Evolutionary conservation across 2,329 filamentous ascomycete genomes (phyloP).

Genomic region (Nannizziopsis barbatae): DNA sequence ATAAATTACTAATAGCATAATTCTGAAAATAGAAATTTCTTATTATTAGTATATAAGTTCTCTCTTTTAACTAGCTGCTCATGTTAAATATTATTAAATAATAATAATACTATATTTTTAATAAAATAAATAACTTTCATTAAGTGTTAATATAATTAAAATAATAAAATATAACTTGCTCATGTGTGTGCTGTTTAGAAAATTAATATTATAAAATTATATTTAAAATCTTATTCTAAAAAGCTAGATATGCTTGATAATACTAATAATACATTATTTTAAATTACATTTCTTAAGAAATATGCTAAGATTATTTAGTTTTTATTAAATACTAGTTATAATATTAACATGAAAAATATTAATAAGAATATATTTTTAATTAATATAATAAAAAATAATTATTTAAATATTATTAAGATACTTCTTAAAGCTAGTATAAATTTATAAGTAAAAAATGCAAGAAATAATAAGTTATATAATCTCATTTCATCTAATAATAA

Average conservation of each 20-base stretch:
- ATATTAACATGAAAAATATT: slow-evolving; percentile 64
- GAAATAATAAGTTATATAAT: slow-evolving; percentile 83
- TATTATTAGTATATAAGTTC: slow-evolving; percentile 36
- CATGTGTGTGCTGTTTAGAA: slow-evolving; percentile 79
- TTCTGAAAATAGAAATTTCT: slow-evolving; percentile 38
- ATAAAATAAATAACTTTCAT: slow-evolving; percentile 54
- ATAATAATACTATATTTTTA: slow-evolving; percentile 47
- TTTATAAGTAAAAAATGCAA: slow-evolving; percentile 79
- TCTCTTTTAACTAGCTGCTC: slow-evolving; percentile 34
- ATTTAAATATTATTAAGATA: slow-evolving; percentile 75
- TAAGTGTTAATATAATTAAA: slow-evolving; percentile 83
- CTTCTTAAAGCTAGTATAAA: slow-evolving; percentile 80
- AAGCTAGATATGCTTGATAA: slow-evolving; percentile 85
- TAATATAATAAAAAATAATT: slow-evolving; percentile 91
- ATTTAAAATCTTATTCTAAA: slow-evolving; percentile 67
- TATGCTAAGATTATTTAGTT: slow-evolving; percentile 78
- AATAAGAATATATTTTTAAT: slow-evolving; percentile 88
- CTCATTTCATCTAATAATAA: slow-evolving; percentile 64
- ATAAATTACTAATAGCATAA: slow-evolving; percentile 33
- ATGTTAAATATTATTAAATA: slow-evolving; percentile 32
- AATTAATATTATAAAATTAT: slow-evolving; percentile 62
- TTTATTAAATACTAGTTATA: slow-evolving; percentile 72
- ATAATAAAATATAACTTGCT: slow-evolving; percentile 82
- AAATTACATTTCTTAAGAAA: slow-evolving; percentile 83
- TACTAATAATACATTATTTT: slow-evolving; percentile 89